Conservation (phyloP, 2,329 filamentous ascomycete species). For the Zopfia rhizophila region DNA sequence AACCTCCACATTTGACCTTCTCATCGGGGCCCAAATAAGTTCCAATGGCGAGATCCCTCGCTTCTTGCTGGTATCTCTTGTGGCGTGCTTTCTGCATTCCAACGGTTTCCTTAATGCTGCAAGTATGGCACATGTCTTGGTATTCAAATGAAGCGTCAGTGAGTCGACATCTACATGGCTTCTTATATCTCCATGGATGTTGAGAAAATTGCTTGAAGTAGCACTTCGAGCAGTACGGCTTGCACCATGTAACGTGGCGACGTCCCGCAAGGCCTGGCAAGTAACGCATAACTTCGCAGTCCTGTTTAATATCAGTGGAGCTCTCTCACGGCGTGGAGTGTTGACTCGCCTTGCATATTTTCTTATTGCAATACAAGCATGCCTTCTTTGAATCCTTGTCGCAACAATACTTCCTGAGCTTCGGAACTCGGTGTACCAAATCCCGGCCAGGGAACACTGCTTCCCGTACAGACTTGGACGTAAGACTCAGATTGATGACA, state of each 20-base stretch:
- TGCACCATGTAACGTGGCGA: constrained; percentile 25
- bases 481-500: constrained; percentile 28
- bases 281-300: constrained; percentile 9
- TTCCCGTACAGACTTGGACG: constrained; percentile 24
- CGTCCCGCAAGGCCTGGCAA: constrained; percentile 20
- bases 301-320: constrained; percentile 1
- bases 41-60: constrained; percentile 21
- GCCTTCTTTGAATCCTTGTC: constrained; percentile 8
- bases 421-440: constrained; percentile 23
- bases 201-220: constrained; percentile 21
- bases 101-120: background rate
- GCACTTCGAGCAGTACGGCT: constrained; percentile 26
- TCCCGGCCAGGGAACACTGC: constrained; percentile 27
- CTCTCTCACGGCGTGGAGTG: background rate
- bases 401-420: constrained; percentile 24
- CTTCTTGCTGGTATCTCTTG: constrained; percentile 24
- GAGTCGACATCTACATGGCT: constrained; percentile 20
- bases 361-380: constrained; percentile 33
- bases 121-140: constrained; percentile 23
- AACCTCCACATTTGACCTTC: constrained; percentile 20
- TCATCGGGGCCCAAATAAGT: constrained; percentile 3
- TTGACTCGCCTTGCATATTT: constrained; percentile 24
- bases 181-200: constrained; percentile 8
- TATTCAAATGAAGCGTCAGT: constrained; percentile 12
- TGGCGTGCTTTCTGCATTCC: constrained; percentile 15